Conservation (phyloP, 2,329 filamentous ascomycete genomes). For the Ceratocystis alfenasii region DNA sequence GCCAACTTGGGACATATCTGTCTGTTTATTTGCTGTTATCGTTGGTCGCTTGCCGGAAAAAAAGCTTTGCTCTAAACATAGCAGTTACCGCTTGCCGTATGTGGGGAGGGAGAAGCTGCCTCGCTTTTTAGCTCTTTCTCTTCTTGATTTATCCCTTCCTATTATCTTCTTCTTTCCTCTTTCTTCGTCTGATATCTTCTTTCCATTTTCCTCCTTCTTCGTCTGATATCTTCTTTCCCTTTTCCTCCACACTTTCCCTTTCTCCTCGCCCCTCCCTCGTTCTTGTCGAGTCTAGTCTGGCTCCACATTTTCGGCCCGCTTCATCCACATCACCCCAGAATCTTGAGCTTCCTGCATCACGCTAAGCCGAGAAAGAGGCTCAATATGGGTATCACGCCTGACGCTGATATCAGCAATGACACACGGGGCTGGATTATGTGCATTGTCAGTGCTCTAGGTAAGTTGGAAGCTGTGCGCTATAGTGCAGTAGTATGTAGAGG, state of each 20-base stretch:
- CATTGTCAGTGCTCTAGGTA: slow-evolving; percentile 63
- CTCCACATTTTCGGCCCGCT: neutral
- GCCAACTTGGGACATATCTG: neutral
- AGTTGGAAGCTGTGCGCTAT: slow-evolving; percentile 26
- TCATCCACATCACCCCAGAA: neutral
- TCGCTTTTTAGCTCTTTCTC: no score
- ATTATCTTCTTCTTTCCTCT: neutral
- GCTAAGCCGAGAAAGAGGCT: neutral
- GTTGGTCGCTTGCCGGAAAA: neutral
- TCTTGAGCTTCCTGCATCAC: neutral
- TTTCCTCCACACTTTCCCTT: neutral
- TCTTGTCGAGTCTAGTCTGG: neutral
- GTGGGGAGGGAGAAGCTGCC: neutral
- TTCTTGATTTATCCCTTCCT: neutral
- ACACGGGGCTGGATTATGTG: slow-evolving; percentile 88
- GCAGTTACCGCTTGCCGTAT: neutral
- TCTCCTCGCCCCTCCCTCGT: neutral
- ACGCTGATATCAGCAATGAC: slow-evolving; percentile 54
- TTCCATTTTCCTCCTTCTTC: neutral
- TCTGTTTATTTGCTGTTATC: neutral
- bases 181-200: neutral
- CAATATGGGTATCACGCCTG: neutral
- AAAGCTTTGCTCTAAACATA: neutral
- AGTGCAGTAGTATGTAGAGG: no score
- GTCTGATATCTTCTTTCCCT: neutral